Evolutionary conservation across 441 rosid species (phyloP), one percentile per base, ranked within the genome.

Genomic region (Erodium texanum): DNA sequence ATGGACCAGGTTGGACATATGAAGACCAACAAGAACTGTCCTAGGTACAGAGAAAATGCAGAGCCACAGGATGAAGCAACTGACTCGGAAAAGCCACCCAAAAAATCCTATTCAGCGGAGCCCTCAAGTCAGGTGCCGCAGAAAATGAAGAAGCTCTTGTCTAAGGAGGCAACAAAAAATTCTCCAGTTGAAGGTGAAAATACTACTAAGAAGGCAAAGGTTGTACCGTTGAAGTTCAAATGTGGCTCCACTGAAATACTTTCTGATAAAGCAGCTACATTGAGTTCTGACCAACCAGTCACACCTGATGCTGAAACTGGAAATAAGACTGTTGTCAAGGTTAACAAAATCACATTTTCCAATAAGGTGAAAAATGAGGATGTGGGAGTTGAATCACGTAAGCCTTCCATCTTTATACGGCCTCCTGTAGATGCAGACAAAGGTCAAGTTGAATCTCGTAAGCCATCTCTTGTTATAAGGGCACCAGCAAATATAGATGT

Each of bases 1-100:
- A 54, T 65, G 75, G 73, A 74, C 70, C 90, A 95, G 99, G 88
- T 82, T 82, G 99, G 99, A 68, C 99, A 92, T 83, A 95, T 90
- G 99, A 95, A 92, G 80, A 95, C 99, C 81, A 95, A 95, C 85
- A 90, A 95, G 74, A 76, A 92, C 84, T 95, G 99, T 82, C 99
- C 98, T 16, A 90, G 77, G 81, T 90, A 95, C 70, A 79, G 95
- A 72, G 95, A 88, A 82, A 92, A 88, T 73, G 85, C 90, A 56
- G 99, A 90, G 56, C 64, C 85, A 59, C 88, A 77, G 68, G 69
- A 73, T 29, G 90, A 89, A 71, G 65, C 82, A 62, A 68, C 76
- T 7, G 90, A 90, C 71, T 18, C 75, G 38, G 94, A 92, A 63
- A 94, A 84, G 76, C 66, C 82, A 71, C 71, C 79, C 5, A 89